Evolutionary conservation across 345 rosid species (phyloP), one percentile per base, ranked within the genome.

Genomic region (Syzygium aromaticum): DNA sequence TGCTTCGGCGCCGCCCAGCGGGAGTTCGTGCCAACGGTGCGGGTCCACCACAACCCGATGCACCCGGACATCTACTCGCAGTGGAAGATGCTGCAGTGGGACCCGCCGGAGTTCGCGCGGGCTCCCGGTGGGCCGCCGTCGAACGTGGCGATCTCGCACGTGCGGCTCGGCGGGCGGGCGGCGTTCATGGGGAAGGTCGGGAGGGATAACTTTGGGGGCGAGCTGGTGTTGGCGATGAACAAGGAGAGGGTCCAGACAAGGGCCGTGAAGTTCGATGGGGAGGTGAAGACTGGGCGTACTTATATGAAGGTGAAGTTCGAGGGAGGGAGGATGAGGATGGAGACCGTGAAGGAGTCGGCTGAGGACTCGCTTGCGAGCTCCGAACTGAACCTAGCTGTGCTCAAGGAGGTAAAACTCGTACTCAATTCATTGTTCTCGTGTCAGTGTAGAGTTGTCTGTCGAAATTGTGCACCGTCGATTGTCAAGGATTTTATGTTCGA

Each of bases 61-160:
- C 96, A 98, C 82, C 98, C 95, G 86, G 98, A 98, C 77, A 95
- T 93, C 0, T 96, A 98, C 92, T 95, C 98, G 28, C 91, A 94
- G 89, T 96, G 99, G 99, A 98, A 96, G 91, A 94, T 94, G 98
- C 92, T 98, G 38, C 99, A 96, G 90, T 96, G 98, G 98, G 96
- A 95, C 84, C 99, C 99, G 22, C 98, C 99, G 63, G 98, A 98
- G 92, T 96, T 96, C 87, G 94, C 89, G 8, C 88, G 98, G 86
- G 96, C 98, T 15, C 99, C 97, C 0, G 99, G 99, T 43, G 98
- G 99, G 73, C 91, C 99, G 2, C 95, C 96, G 19, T 94, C 95
- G 22, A 95, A 96, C 87, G 99, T 96, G 89, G 99, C 98, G 13
- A 94, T 96, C 86, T 93, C 98, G 13, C 98, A 95, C 86, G 97